Evolutionary conservation across 2,329 filamentous ascomycete genomes (phyloP), one percentile per base, ranked within the genome.

Genomic region (Aureobasidium lini): DNA sequence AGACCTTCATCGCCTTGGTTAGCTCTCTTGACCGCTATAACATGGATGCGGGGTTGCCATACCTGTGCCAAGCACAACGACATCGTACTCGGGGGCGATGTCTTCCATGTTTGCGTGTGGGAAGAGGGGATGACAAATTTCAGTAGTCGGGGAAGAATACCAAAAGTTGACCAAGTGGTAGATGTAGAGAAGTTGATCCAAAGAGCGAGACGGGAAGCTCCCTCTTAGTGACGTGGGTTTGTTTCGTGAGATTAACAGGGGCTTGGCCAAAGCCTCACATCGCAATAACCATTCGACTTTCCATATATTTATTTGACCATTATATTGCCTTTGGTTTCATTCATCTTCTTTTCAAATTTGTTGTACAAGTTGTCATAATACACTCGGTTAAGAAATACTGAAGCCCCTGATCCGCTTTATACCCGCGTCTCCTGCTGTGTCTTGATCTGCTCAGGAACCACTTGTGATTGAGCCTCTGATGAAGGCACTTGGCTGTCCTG

Each of bases 11-110:
- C 65, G 59, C 54, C 43, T n/a, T 53, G 36, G 18, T 59, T 46
- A 59, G 57, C 37, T 34, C 39, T 46, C 47, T 53, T 59, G 57
- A 59, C 57, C 57, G 57, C 57, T 48, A 59, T 36, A 23, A 18
- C 37, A 16, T 29, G 36, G 48, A 37, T 59, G 57, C 57, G 57
- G 57, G 57, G 57, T 53, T 23, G 50, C 77, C 84, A 72, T 81
- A 96, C 91, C 92, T 75, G 94, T 99, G 83, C 94, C 94, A 75
- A 99, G 85, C 74, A 99, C 94, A 74, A 99, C 86, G 76, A 96
- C 90, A 84, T 99, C 94, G 84, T 99, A 99, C 78, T 96, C 92
- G 73, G 90, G 89, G 68, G 92, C 90, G 73, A 99, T 96, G 78
- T 97, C 94, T 74, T 97, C 94, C 94, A 97, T 97, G 78, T 64